Conservation (phyloP, 176 grass and related monocot species). For the Poa annua region DNA sequence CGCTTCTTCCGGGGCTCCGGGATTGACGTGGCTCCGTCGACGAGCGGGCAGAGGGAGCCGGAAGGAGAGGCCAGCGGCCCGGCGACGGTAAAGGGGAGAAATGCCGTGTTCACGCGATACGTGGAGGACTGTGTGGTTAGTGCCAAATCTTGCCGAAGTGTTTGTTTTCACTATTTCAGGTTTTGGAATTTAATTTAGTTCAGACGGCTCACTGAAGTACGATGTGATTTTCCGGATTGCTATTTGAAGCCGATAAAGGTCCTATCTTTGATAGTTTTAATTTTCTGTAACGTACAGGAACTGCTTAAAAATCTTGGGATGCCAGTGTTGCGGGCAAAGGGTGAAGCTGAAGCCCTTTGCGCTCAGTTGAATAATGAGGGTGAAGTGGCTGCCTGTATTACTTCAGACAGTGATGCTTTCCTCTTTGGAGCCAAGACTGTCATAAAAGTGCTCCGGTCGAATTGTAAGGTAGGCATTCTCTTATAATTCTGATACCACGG, state of each 20-base stretch:
- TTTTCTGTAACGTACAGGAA: conserved; percentile 54
- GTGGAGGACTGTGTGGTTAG: conserved; percentile 72
- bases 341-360: conserved; percentile 93
- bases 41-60: conserved; percentile 23
- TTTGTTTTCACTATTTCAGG: not conserved
- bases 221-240: no score
- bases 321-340: conserved; percentile 68
- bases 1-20: conserved; percentile 81
- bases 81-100: conserved; percentile 49
- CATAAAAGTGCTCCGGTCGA: conserved; percentile 75
- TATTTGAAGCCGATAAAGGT: not conserved
- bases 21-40: conserved; percentile 54
- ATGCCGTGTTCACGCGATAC: conserved; percentile 54
- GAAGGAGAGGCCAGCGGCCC: conserved; percentile 30
- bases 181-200: conserved; percentile 9
- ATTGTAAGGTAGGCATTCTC: conserved; percentile 67
- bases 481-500: not conserved
- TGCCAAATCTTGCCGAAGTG: not conserved
- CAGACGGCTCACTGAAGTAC: not conserved
- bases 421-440: conserved; percentile 90
- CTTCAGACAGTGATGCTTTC: conserved; percentile 92
- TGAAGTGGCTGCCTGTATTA: conserved; percentile 90
- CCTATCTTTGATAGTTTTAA: conserved; percentile 6
- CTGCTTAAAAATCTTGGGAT: conserved; percentile 86
- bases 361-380: conserved; percentile 85